Evolutionary conservation across 2,329 filamentous ascomycete species (phyloP), one percentile per base, ranked within the genome.

Genomic region (Sordariomycetes sp.): DNA sequence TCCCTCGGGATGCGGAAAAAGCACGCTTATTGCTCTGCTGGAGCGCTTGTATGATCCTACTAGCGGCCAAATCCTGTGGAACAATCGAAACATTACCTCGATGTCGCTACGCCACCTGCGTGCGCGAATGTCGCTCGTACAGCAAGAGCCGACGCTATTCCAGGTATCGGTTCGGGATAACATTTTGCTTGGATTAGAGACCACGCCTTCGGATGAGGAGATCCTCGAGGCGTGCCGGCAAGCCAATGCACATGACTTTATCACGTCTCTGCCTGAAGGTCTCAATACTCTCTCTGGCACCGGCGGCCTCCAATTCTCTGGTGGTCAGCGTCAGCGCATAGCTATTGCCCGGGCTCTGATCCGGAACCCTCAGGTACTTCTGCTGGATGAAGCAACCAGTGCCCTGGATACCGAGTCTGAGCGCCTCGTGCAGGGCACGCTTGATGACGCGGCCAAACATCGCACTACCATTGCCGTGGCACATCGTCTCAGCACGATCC

Each of bases 31-130:
- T 52, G 83, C 86, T 4, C 70, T 96, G 4, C 66, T 96, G 21
- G 90, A 96, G 55, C 82, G 92, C 21, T 96, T 96, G 64, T 96
- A 96, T 53, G 87, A 96, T 47, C 85, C 88, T 0, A 69, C 92
- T 0, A 70, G 75, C 0, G 92, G 92, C 10, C 79, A 79, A 11
- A 70, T 98, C 21, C 85, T 77, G 38, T 69, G 96, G 14, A 90
- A 96, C 49, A 86, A 79, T 36, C 75, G 79, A 42, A 85, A 94
- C 41, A 86, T 96, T 47, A 81, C 77, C 39, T 70, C 68, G 9
- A 67, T 95, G 32, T 90, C 94, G 48, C 68, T 94, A 50, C 87
- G 85, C 57, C 78, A 88, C 36, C 95, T 95, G 61, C 81, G 92
- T 34, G 79, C 72, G 14, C 76, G 80, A 54, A 74, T 96, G 42